Conservation (phyloP, 208 protist species). For the Trypanosoma cruzi region DNA sequence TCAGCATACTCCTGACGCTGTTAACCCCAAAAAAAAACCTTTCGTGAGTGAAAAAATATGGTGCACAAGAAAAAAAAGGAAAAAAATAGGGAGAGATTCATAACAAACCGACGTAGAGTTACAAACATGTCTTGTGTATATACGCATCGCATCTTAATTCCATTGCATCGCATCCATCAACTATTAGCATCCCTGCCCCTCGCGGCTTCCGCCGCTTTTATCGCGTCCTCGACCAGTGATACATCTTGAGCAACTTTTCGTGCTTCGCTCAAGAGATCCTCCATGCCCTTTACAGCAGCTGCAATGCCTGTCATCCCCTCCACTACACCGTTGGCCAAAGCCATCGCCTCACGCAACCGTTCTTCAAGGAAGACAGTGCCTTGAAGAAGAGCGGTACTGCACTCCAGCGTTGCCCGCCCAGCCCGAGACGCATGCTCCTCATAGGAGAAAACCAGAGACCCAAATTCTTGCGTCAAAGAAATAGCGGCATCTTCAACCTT, state of each 20-base stretch:
- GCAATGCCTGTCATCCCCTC: slow-evolving; percentile 9
- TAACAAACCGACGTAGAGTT: too few species aligned
- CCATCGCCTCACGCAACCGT: slow-evolving; percentile 15
- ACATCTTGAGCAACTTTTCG: slow-evolving; percentile 17
- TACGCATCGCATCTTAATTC: not conserved
- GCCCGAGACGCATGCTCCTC: slow-evolving; percentile 1
- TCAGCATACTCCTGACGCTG: slow-evolving; percentile 32
- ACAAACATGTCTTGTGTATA: not conserved
- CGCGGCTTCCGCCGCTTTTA: not conserved
- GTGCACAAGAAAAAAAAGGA: not conserved
- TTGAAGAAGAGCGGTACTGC: not conserved
- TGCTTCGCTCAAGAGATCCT: slow-evolving; percentile 13
- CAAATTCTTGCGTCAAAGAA: not conserved
- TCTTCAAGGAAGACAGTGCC: slow-evolving; percentile 7
- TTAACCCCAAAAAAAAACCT: not conserved
- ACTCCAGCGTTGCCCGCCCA: slow-evolving; percentile 9
- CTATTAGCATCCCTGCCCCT: not conserved
- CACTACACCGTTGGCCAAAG: not conserved
- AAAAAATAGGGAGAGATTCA: not conserved
- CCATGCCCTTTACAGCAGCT: slow-evolving; percentile 6
- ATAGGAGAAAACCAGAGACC: slow-evolving; percentile 2
- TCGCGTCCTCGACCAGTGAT: slow-evolving; percentile 1
- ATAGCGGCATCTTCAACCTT: slow-evolving; percentile 4
- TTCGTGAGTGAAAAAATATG: not conserved
- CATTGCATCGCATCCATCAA: not conserved